A percentile compares a stretch with the other conserved stretches of the same genome.
These are phyloP conservation scores for Trichocladium uniseriatum DNA, from an alignment of 495 filamentous ascomycete genomes.

Conservation along the genomic window DNA sequence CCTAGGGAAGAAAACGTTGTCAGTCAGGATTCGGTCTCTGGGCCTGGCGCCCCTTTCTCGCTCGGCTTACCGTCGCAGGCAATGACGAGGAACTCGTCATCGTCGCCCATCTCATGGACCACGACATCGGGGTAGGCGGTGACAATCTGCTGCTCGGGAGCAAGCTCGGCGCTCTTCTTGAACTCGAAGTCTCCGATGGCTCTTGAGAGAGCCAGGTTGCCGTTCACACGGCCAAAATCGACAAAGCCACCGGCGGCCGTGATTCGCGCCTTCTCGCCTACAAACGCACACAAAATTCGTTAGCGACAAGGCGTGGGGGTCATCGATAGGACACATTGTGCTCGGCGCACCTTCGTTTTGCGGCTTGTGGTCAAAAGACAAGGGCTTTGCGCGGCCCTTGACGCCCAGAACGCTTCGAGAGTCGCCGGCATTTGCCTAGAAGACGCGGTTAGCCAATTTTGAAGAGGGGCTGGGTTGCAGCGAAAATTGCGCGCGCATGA, in stretches of 20 bases:
- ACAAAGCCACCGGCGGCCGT: conserved; percentile 94
- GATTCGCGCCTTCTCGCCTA: conserved; percentile 94
- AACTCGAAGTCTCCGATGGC: conserved; percentile 99
- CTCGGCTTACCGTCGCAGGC: conserved; percentile 79
- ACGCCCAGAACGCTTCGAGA: conserved; percentile 89
- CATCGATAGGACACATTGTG: too few species aligned
- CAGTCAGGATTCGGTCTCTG: background rate
- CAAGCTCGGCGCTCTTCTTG: conserved; percentile 95
- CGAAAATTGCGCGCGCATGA: background rate
- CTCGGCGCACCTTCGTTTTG: conserved; percentile 76
- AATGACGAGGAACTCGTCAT: conserved; percentile 95
- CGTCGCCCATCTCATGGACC: conserved; percentile 76
- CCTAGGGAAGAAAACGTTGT: conserved; percentile 40
- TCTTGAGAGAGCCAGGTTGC: conserved; percentile 93
- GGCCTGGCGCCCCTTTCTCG: background rate
- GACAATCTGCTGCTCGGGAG: conserved; percentile 95
- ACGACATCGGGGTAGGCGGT: conserved; percentile 93
- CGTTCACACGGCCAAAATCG: conserved; percentile 96
- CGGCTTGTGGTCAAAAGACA: conserved; percentile 97
- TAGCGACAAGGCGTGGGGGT: conserved; percentile 11
- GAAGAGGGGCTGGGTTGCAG: background rate
- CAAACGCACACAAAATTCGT: conserved; percentile 15
- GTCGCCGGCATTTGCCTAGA: conserved; percentile 92
- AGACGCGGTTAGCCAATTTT: too few species aligned
- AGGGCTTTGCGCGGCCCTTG: conserved; percentile 90